Evolutionary conservation across 805 yeast species (phyloP).

Genomic region (Starmera pachycereana): DNA sequence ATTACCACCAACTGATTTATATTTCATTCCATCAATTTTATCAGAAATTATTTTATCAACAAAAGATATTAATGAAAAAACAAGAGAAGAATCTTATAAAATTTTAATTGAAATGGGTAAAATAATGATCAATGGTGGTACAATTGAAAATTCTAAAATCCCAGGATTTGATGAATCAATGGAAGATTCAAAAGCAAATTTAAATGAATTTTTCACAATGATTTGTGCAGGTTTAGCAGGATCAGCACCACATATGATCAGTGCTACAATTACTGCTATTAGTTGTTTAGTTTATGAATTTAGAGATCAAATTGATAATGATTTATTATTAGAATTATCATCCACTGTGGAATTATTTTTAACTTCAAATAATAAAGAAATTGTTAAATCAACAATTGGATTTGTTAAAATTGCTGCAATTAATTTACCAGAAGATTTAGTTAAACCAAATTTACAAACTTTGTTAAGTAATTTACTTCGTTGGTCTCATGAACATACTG

Average conservation of each 20-base stretch:
- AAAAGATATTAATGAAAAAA: constrained; percentile 86
- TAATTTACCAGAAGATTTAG: constrained; percentile 68
- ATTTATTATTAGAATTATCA: constrained; percentile 60
- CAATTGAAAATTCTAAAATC: constrained; percentile 51
- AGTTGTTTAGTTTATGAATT: constrained; percentile 84
- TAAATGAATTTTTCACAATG: constrained; percentile 83
- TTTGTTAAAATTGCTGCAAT: constrained; percentile 85
- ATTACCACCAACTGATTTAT: constrained; percentile 54
- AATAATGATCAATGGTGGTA: constrained; percentile 58
- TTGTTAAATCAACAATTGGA: constrained; percentile 90
- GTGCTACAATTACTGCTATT: constrained; percentile 89
- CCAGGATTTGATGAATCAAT: constrained; percentile 56
- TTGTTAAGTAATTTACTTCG: constrained; percentile 66
- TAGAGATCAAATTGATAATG: constrained; percentile 49
- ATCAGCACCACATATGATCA: constrained; percentile 87
- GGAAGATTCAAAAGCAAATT: constrained; percentile 55
- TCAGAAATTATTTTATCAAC: constrained; percentile 88
- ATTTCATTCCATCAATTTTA: constrained; percentile 70
- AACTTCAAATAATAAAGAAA: constrained; percentile 85
- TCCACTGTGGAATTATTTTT: constrained; percentile 84
- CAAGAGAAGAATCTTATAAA: constrained; percentile 72
- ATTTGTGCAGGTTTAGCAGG: constrained; percentile 95
- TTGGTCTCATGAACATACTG: constrained; percentile 95
- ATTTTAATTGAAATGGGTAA: constrained; percentile 73
- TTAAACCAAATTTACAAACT: constrained; percentile 54